phyloP scores from a whole-genome alignment of 257 asterid species.

The Craterostigma plantagineum region DNA sequence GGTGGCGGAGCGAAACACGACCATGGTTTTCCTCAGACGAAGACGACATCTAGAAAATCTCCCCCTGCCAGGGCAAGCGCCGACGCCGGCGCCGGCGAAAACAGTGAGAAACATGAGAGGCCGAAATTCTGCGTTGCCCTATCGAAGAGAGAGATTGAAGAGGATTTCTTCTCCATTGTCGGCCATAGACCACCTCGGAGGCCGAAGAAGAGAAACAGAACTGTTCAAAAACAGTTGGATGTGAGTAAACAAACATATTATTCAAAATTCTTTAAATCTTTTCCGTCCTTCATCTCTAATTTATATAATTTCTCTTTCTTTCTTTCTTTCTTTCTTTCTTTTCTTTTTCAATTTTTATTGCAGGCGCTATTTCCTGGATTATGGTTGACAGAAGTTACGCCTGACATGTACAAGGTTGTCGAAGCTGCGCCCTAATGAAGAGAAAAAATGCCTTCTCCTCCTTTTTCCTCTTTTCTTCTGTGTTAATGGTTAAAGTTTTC shows the following conservation, averaged over 20 bases:
- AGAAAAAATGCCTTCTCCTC: too few relatives aligned
- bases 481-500: too few relatives aligned
- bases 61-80: constrained; percentile 10
- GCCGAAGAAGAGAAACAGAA: constrained; percentile 54
- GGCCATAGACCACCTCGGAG: constrained; percentile 71
- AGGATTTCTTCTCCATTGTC: constrained; percentile 51
- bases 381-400: constrained; percentile 55
- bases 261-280: too few relatives aligned
- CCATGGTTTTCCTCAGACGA: too few relatives aligned
- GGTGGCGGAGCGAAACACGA: too few relatives aligned
- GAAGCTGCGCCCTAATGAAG: constrained; percentile 14
- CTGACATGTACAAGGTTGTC: constrained; percentile 58
- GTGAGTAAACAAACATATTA: constrained; percentile 27
- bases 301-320: too few relatives aligned
- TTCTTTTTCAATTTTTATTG: constrained; percentile 4
- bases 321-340: not conserved
- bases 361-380: constrained; percentile 65
- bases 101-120: constrained; percentile 38
- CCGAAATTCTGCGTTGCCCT: constrained; percentile 48
- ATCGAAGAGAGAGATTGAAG: constrained; percentile 54
- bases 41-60: too few relatives aligned
- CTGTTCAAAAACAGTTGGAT: constrained; percentile 58
- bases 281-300: too few relatives aligned
- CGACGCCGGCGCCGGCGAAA: too few relatives aligned
- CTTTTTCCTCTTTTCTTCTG: too few relatives aligned